A percentile compares a stretch with the other conserved stretches of the same genome.
Evolutionary conservation across 2,329 filamentous ascomycete species (phyloP).

Genomic region (Trichoderma cornu-damae): DNA sequence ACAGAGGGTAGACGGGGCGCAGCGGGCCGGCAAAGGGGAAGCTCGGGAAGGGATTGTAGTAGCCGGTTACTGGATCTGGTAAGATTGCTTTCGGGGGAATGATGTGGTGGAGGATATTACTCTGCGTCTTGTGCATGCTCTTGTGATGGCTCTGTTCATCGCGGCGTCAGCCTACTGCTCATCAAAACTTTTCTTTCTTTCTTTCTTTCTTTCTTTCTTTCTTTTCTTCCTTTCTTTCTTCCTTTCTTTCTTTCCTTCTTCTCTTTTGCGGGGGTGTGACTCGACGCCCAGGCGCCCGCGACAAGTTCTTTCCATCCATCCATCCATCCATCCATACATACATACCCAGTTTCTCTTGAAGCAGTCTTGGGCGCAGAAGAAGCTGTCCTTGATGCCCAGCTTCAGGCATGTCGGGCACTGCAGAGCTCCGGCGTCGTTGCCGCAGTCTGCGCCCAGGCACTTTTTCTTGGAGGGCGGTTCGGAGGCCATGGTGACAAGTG

Average conservation of each 20-base stretch:
- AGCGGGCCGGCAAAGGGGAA: conserved; percentile 77
- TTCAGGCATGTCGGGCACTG: conserved; percentile 97
- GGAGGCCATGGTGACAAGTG: conserved; percentile 38
- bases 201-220: neutral
- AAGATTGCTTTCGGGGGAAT: conserved; percentile 76
- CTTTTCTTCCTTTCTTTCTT: neutral
- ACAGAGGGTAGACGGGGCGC: conserved; percentile 83
- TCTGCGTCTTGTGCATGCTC: conserved; percentile 62
- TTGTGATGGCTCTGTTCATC: conserved; percentile 72
- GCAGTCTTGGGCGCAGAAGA: conserved; percentile 97
- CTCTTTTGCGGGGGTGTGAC: no score
- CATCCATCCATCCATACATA: no score
- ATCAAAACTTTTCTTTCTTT: neutral
- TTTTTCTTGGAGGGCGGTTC: conserved; percentile 56
- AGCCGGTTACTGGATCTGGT: conserved; percentile 85
- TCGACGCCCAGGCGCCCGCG: neutral
- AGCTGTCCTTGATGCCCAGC: conserved; percentile 79
- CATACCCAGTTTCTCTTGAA: conserved; percentile 97
- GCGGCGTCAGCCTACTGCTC: conserved; percentile 19
- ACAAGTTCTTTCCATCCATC: no score
- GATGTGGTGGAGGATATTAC: conserved; percentile 67
- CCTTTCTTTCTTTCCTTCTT: neutral
- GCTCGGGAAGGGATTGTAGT: conserved; percentile 87
- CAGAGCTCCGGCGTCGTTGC: conserved; percentile 76
- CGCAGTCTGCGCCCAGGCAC: conserved; percentile 79